Base-by-base conservation (phyloP, 495 filamentous ascomycete species). In the Penicilliopsis zonata region DNA sequence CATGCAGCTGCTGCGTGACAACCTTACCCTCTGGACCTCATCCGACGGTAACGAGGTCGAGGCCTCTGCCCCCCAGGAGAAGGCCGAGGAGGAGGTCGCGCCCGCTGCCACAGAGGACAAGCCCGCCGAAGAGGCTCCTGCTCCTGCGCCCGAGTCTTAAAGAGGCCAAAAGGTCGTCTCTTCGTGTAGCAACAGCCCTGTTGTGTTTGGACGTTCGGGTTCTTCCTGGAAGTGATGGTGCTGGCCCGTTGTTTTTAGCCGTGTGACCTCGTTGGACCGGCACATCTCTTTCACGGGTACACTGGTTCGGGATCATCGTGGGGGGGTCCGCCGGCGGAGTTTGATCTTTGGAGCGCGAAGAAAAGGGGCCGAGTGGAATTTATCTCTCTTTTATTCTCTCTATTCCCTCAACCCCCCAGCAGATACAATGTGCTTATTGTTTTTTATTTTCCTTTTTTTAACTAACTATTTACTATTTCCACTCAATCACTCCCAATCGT, bases 1-100 rank as follows among this genome's bases (percentile, higher is more conserved):
- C 71, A 99, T 99, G 90, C 90, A 99, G 76, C 73, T 99, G 29
- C 82, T 99, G 57, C 86, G 88, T 56, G 90, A 99, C 63, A 99
- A 99, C 72, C 72, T 99, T 40, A 99, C 90, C 43, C 80, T 99
- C 54, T 99, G 90, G 90, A 99, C 90, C 47, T 96, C 90, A 34
- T 93, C 87, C 29, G 90, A 96, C 50, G 82, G 76, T 48, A 76
- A 72, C 41, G 90, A 96, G 55, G 67, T 73, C 36, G 90, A 96
- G 44, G 53, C 59, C 33, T 47, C 59, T 30, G 70, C 78, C 54
- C 70, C 81, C 55, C 67, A 78, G 36, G 78, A 82, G 43, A 69
- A 74, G 46, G 58, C 75, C 39, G 67, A 74, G 37, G 65, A 68
- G 33, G 71, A 78, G 49, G 59, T 72, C 23, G 60, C 72, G 23